A percentile compares a stretch with the other conserved stretches of the same genome.
phyloP scores from a whole-genome alignment of 1,284 basidiomycete species.

The Termitomyces sp. region DNA sequence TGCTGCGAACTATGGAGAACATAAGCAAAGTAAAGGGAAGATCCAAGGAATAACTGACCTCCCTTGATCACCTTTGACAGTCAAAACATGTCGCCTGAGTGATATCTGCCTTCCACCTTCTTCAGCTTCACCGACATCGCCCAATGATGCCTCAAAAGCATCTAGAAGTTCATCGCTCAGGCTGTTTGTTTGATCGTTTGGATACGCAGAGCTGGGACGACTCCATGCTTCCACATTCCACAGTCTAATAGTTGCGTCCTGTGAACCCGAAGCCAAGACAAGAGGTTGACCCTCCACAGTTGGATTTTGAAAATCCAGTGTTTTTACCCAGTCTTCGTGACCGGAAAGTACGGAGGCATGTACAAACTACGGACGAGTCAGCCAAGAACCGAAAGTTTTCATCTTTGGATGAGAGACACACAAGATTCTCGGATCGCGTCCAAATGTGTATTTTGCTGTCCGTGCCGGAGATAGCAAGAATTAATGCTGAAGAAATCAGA shows the following conservation, averaged over 20 bases:
- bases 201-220: slow-evolving; percentile 18
- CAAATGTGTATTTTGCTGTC: slow-evolving; percentile 75
- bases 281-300: slow-evolving; percentile 34
- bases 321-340: slow-evolving; percentile 92
- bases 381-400: background rate
- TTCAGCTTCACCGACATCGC: slow-evolving; percentile 58
- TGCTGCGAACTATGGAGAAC: slow-evolving; percentile 42
- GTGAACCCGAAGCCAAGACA: slow-evolving; percentile 83
- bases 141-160: slow-evolving; percentile 80
- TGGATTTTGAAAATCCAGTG: slow-evolving; percentile 60
- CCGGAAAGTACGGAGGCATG: slow-evolving; percentile 66
- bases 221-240: slow-evolving; percentile 68
- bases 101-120: slow-evolving; percentile 81
- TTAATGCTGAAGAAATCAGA: slow-evolving; percentile 40
- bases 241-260: slow-evolving; percentile 86
- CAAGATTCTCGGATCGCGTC: slow-evolving; percentile 57
- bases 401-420: slow-evolving; percentile 23
- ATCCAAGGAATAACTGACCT: slow-evolving; percentile 36
- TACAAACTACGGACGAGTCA: slow-evolving; percentile 43
- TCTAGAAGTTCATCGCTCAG: slow-evolving; percentile 75
- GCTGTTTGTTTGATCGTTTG: slow-evolving; percentile 21
- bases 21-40: slow-evolving; percentile 11
- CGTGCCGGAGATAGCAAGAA: slow-evolving; percentile 77
- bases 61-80: slow-evolving; percentile 48
- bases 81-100: slow-evolving; percentile 74